Evolutionary conservation across 2,329 filamentous ascomycete species (phyloP).

Genomic region (Elsinoe necatrix): DNA sequence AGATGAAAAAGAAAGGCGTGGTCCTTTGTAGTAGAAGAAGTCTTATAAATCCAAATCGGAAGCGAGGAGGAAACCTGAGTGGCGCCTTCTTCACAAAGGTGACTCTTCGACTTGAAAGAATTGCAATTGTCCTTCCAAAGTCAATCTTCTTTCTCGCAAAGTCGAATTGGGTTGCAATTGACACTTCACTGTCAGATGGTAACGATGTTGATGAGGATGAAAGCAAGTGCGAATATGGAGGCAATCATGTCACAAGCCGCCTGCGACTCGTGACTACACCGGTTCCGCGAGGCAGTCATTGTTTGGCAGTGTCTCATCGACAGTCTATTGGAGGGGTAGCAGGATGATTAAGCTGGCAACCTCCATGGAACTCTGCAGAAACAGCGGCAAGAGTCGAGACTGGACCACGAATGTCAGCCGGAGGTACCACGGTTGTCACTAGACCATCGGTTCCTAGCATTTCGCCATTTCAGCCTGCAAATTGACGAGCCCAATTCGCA

Average conservation of each 20-base stretch:
- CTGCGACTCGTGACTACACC: no score
- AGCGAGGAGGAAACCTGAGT: no score
- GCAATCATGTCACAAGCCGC: no score
- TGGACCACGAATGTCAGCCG: neutral
- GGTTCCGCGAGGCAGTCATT: neutral
- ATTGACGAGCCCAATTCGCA: no score
- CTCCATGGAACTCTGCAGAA: constrained; percentile 2
- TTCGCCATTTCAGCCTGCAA: no score
- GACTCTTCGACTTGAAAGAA: neutral
- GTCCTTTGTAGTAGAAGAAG: no score
- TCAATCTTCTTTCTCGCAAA: neutral
- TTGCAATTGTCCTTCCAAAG: no score
- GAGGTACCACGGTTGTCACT: neutral
- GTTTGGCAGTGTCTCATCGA: neutral
- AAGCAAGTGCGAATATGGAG: no score
- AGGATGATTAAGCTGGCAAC: neutral
- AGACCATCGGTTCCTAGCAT: no score
- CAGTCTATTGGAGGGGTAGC: neutral
- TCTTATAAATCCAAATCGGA: no score
- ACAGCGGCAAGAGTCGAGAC: neutral
- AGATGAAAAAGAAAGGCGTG: neutral
- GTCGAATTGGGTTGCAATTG: neutral
- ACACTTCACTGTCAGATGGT: neutral
- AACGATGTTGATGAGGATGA: neutral
- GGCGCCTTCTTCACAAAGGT: no score